A percentile compares a stretch with the other conserved stretches of the same genome.
Evolutionary conservation across 192 early-diverging fungal species (phyloP).

Genomic region (Linnemannia elongata): DNA sequence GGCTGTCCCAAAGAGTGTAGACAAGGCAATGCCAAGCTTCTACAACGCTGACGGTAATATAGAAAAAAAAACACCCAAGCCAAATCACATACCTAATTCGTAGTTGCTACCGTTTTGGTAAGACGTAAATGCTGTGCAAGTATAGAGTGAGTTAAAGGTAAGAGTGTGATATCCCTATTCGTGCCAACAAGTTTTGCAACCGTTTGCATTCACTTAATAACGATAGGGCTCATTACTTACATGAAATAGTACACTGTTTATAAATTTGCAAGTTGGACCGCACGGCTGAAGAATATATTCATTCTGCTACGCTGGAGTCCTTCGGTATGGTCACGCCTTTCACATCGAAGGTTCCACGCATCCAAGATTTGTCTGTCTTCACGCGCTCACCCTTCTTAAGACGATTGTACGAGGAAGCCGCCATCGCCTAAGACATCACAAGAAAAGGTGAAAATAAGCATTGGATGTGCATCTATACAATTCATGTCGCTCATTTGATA

Average conservation of each 20-base stretch:
- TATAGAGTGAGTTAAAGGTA: not conserved
- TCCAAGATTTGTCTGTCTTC: conserved; percentile 11
- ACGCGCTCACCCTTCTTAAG: not conserved
- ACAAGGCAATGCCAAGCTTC: too few relatives aligned
- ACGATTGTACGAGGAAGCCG: conserved; percentile 9
- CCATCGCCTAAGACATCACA: conserved; percentile 8
- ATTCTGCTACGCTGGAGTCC: not conserved
- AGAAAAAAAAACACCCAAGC: too few relatives aligned
- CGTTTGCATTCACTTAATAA: not conserved
- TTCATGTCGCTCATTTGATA: conserved; percentile 2
- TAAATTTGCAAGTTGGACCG: not conserved
- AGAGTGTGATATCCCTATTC: not conserved
- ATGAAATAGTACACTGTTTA: not conserved
- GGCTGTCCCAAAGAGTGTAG: too few relatives aligned
- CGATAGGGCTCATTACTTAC: too few relatives aligned
- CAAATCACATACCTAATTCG: too few relatives aligned
- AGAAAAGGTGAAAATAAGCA: conserved; percentile 5
- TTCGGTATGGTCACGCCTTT: conserved; percentile 17
- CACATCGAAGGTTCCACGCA: conserved; percentile 16
- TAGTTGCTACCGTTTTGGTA: too few relatives aligned
- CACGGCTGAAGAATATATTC: conserved; percentile 2
- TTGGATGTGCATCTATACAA: not conserved
- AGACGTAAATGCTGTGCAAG: not conserved
- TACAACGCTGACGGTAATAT: too few relatives aligned
- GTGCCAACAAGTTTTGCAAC: not conserved